These are phyloP conservation scores for Linaria vulgaris DNA, from an alignment of 257 asterid species.

Conservation along the genomic window DNA sequence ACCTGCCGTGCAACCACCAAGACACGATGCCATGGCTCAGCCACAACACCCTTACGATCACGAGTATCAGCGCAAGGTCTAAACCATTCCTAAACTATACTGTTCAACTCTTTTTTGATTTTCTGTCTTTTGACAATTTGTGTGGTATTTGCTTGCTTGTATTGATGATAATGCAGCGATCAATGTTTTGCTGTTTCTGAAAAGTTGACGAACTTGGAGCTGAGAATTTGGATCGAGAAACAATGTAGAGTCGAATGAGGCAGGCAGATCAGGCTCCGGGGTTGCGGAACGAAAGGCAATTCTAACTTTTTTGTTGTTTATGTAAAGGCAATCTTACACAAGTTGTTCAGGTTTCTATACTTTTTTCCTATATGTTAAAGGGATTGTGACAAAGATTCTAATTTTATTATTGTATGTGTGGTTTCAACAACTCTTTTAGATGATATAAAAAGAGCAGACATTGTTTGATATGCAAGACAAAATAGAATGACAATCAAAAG, in stretches of 20 bases:
- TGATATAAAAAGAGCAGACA: background rate
- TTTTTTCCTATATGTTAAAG: background rate
- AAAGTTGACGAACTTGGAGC: conserved; percentile 9
- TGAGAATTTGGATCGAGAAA: background rate
- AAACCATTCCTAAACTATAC: background rate
- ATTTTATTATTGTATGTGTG: background rate
- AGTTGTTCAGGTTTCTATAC: conserved; percentile 9
- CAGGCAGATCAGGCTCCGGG: background rate
- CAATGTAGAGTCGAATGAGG: background rate
- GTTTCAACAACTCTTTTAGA: background rate
- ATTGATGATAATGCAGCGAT: conserved; percentile 36
- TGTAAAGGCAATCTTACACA: background rate
- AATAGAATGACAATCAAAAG: no score
- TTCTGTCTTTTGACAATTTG: background rate
- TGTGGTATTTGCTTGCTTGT: background rate
- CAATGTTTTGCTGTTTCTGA: conserved; percentile 41
- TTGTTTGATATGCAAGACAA: background rate
- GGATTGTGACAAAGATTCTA: background rate
- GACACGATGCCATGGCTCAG: conserved; percentile 8
- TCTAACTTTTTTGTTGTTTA: background rate
- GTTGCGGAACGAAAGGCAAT: conserved; percentile 5
- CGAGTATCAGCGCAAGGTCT: conserved; percentile 30
- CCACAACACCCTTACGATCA: background rate
- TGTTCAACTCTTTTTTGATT: background rate
- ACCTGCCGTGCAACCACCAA: conserved; percentile 17